Percentiles rank a stretch among this genome's conserved stretches.
phyloP scores from a whole-genome alignment of 768 basidiomycete genomes.

The Hericium erinaceus region DNA sequence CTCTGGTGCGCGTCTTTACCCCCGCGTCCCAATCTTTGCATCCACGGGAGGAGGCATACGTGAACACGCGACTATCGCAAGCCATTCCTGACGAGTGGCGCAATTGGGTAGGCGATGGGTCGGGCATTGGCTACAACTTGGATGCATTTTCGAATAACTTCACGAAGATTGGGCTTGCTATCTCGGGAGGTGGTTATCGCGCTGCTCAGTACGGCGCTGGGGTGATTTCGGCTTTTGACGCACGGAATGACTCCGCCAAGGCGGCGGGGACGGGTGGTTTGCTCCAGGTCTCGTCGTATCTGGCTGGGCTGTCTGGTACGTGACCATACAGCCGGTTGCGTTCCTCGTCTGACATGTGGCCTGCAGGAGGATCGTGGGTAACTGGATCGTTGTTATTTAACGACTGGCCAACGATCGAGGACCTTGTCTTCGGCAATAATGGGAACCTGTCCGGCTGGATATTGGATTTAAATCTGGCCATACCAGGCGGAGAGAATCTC shows the following conservation, averaged over 20 bases:
- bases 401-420: constrained; percentile 46
- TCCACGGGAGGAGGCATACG: constrained; percentile 38
- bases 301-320: constrained; percentile 56
- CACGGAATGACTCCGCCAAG: constrained; percentile 48
- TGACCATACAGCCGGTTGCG: background rate
- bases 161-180: constrained; percentile 52
- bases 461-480: constrained; percentile 45
- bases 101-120: constrained; percentile 49
- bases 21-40: constrained; percentile 44
- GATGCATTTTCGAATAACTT: constrained; percentile 30
- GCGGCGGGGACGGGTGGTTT: constrained; percentile 55
- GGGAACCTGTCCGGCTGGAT: constrained; percentile 43
- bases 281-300: constrained; percentile 59
- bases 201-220: constrained; percentile 60
- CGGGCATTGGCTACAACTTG: constrained; percentile 42
- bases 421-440: constrained; percentile 56
- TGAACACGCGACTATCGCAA: constrained; percentile 31
- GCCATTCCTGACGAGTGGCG: constrained; percentile 43
- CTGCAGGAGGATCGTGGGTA: constrained; percentile 57
- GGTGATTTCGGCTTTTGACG: constrained; percentile 49
- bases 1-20: constrained; percentile 43
- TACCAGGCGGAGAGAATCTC: constrained; percentile 40
- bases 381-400: constrained; percentile 56
- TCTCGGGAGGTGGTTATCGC: constrained; percentile 64
- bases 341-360: background rate